These are phyloP conservation scores for Oryza nivara DNA, from an alignment of 176 grass and related monocot genomes.

Conservation along the genomic window DNA sequence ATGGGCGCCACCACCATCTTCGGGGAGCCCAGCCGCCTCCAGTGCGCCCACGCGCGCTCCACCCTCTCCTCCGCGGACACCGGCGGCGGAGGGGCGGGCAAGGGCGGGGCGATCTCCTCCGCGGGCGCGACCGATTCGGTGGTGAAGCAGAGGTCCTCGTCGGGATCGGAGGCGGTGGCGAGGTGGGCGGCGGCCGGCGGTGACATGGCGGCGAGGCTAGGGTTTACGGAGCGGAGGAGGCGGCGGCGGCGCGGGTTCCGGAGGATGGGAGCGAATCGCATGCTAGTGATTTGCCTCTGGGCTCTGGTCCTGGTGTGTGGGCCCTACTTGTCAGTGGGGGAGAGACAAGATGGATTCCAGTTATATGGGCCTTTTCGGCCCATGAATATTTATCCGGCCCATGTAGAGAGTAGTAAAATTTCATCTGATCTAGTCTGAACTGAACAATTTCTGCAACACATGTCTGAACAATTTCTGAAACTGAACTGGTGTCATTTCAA, in stretches of 20 bases:
- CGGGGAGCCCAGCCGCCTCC: conserved; percentile 71
- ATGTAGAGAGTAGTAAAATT: background rate
- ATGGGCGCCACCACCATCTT: conserved; percentile 78
- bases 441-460: too few species aligned
- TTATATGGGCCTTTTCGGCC: background rate
- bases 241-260: conserved; percentile 36
- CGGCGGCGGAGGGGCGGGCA: conserved; percentile 29
- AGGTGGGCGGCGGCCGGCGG: conserved; percentile 51
- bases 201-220: conserved; percentile 61
- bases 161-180: conserved; percentile 31
- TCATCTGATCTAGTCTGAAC: too few species aligned
- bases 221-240: conserved; percentile 55
- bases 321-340: background rate
- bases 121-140: background rate
- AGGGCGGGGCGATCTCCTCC: conserved; percentile 16
- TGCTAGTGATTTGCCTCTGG: background rate
- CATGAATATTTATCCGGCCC: background rate
- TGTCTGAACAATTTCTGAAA: too few species aligned
- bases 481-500: background rate
- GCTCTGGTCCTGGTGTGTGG: background rate
- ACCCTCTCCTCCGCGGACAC: conserved; percentile 54
- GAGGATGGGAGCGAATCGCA: conserved; percentile 20
- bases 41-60: conserved; percentile 89
- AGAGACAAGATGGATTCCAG: background rate
- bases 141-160: conserved; percentile 48